Evolutionary conservation across 2,329 filamentous ascomycete genomes (phyloP), one percentile per base, ranked within the genome.

Genomic region (Lachnellula subtilissima): DNA sequence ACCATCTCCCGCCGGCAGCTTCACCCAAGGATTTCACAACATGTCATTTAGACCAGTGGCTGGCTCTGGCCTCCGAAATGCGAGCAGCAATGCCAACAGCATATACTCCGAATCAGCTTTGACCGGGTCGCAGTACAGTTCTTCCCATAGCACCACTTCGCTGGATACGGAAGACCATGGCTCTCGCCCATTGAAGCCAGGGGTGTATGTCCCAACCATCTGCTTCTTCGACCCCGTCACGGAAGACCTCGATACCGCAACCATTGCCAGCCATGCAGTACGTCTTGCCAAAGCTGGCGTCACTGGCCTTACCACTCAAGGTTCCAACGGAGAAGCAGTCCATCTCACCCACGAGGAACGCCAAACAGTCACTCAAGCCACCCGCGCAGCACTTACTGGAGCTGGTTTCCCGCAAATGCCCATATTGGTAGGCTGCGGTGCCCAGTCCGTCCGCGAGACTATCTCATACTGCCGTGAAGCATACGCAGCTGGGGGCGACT

Each of bases 151-250:
- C 65, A 74, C 70, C 65, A 66, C 66, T 32, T 72, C 73, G 5
- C 54, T 73, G 47, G 66, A 64, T 52, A 53, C 55, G 42, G 63
- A 66, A 14, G 61, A 69, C 50, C 71, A 72, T 53, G 67, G 67
- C 55, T 40, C 64, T 42, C 73, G 76, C 6, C 70, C 72, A 28
- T 70, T 81, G 37, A 57, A 70, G 28, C 76, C 75, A 6, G 84
- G 84, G 50, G 80, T 90, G 63, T 90, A 90, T 67, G 86, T 88
- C 48, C 87, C 88, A 25, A 89, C 87, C 17, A 78, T 88, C 65
- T 86, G 85, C 70, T 90, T 91, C 75, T 91, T 91, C 70, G 76
- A 87, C 54, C 71, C 77, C 2, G 76, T 75, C 22, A 80, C 78
- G 1, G 87, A 91, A 69, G 82, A 89, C 54, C 73, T 91, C 54